phyloP scores from a whole-genome alignment of 768 basidiomycete species.

The Hericium erinaceus region DNA sequence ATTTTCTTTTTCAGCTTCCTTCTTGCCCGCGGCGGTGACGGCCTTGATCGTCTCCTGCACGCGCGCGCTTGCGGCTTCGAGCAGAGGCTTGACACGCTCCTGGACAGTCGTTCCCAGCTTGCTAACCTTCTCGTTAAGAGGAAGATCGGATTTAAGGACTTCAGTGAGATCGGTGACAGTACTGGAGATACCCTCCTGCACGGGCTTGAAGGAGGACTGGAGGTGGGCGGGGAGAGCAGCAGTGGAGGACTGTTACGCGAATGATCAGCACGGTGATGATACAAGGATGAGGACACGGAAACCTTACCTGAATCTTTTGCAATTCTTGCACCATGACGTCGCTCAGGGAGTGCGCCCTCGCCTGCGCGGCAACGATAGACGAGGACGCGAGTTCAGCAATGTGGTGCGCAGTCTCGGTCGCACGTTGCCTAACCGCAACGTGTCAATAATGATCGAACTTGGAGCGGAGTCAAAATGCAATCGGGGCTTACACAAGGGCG shows the following conservation, averaged over 20 bases:
- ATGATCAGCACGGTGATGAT: background rate
- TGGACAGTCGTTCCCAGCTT: constrained; percentile 50
- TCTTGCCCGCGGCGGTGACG: constrained; percentile 5
- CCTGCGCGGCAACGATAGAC: constrained; percentile 44
- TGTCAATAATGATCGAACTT: background rate
- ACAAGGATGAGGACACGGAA: background rate
- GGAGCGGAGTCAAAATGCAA: background rate
- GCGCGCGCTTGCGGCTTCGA: constrained; percentile 32
- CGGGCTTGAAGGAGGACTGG: constrained; percentile 50
- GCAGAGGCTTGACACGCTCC: constrained; percentile 50
- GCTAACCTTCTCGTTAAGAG: constrained; percentile 53
- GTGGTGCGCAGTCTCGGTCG: constrained; percentile 54
- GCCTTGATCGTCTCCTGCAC: constrained; percentile 23
- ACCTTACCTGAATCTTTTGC: constrained; percentile 41
- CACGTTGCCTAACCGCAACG: constrained; percentile 44
- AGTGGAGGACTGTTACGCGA: constrained; percentile 35
- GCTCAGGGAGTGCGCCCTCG: constrained; percentile 49
- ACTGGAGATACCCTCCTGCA: constrained; percentile 44
- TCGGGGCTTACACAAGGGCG: constrained; percentile 42
- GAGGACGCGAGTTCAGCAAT: constrained; percentile 53
- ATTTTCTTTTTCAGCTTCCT: background rate
- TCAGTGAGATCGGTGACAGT: constrained; percentile 43
- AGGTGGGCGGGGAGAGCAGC: constrained; percentile 40
- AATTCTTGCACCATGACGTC: constrained; percentile 61
- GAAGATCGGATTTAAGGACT: constrained; percentile 47